Evolutionary conservation across 768 basidiomycete species (phyloP), one percentile per base, ranked within the genome.

Genomic region (Trametes coccinea): DNA sequence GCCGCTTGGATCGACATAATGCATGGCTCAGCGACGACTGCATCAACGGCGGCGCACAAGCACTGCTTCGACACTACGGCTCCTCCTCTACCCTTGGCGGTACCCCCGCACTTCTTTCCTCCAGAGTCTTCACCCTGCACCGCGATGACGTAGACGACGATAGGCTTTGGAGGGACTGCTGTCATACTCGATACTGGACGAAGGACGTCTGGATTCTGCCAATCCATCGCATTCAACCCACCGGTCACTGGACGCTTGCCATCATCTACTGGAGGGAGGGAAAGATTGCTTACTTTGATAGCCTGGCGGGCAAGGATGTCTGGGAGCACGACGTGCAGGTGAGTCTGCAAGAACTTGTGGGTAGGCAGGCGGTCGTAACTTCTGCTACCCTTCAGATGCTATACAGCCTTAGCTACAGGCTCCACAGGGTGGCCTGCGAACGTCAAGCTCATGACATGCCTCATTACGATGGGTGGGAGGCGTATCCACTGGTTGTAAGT

Each of bases 191-290:
- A 1, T 61, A 31, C 37, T 55, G 53, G 59, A 43, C 22, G 2
- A 31, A 40, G 27, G 53, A 61, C 13, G 52, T 53, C 31, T 61
- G 59, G 59, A 46, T 61, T 7, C 10, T 61, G 2, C 59, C 59
- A 4, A 61, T 61, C 5, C 59, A 61, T 33, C 51, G 52, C 34
- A 1, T 27, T 8, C 9, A 13, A 2, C 37, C 48, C 3, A 33
- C 3, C 16, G 8, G 14, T 1, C 59, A 61, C 22, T 61, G 59
- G 59, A 55, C 59, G 7, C 51, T 61, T 17, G 59, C 53, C 5
- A 22, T 55, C n/a, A 34, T 61, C 3, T 27, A 43, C 33, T 22
- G 33, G 10, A 34, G 17, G 22, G 46, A 31, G 1, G 5, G 17
- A 7, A 33, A 39, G 9, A 54, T 61, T 37, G 45, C 53, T 2